Base-by-base conservation (phyloP, 306 rosid genomes). In the Glycyrrhiza uralensis region DNA sequence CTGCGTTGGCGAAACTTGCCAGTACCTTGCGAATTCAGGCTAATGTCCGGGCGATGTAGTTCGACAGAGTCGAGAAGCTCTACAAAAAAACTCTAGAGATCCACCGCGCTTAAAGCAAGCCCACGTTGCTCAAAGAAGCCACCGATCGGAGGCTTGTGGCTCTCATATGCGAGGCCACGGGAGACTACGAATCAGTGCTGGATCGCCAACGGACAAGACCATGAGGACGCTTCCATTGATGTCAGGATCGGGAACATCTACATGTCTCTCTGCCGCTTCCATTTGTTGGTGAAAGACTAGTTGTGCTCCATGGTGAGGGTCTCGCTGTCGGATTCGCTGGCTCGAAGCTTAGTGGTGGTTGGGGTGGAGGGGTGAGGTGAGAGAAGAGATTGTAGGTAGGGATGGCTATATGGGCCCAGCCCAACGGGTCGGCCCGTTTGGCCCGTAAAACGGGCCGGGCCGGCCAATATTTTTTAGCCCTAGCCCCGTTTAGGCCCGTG, bases 21-120 rank as follows among this genome's bases (percentile, higher is more conserved):
- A 97, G 51, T 79, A 95, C 79, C 85, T 95, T 64, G 97, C 99
- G 3, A 97, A n/a, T n/a, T n/a, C n/a, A 95, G 84, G 99, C 99
- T 15, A 90, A 91, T 55, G 96, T 95, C 58, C 99, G 91, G 81
- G 99, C 99, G 59, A 95, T 95, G 99, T 96, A 95, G 74, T 95
- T 91, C 67, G 99, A 89, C 49, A 89, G 92, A 76, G 99, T 96
- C 1, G 99, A 95, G 57, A 93, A 91, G 26, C 80, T 95, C 70
- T 88, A 93, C 76, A 91, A 89, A 74, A 91, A 80, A 66, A 95
- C 99, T 4, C 87, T 95, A 23, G 99, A 95, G 83, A 95, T 95
- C 73, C 99, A 91, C 45, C 87, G 77, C 3, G 93, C 87, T 0
- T 96, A 95, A 62, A 91, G 99, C 45, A 97, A 95, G 64, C 99